Evolutionary conservation across 495 filamentous ascomycete species (phyloP).

Genomic region (Bathelium albidoporum): DNA sequence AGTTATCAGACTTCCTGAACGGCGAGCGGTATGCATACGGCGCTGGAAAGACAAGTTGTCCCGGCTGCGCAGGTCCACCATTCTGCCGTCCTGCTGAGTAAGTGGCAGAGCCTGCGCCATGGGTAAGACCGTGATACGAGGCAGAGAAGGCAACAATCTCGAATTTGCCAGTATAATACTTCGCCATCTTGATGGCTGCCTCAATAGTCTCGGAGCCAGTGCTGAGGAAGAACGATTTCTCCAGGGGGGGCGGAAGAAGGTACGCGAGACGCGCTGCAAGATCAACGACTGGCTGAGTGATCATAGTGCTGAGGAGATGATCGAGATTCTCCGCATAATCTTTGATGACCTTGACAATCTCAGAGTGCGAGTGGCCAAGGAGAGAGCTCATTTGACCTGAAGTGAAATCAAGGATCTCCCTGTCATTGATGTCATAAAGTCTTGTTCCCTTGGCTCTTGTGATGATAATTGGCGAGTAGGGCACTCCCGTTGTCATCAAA

Average conservation of each 20-base stretch:
- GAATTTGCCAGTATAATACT: slow-evolving; percentile 45
- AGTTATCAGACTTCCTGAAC: slow-evolving; percentile 40
- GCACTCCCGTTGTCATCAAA: neutral
- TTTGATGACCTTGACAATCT: slow-evolving; percentile 41
- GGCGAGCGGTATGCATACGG: slow-evolving; percentile 45
- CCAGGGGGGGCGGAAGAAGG: slow-evolving; percentile 37
- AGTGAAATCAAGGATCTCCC: slow-evolving; percentile 20
- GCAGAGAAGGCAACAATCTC: slow-evolving; percentile 45
- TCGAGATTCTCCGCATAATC: slow-evolving; percentile 38
- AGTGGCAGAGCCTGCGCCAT: slow-evolving; percentile 22
- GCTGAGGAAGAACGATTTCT: slow-evolving; percentile 45
- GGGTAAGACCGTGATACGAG: slow-evolving; percentile 45
- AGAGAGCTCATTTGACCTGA: slow-evolving; percentile 49
- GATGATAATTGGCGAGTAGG: neutral
- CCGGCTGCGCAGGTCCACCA: slow-evolving; percentile 21
- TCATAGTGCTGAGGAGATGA: slow-evolving; percentile 46
- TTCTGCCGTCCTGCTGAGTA: neutral
- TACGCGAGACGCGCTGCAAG: slow-evolving; percentile 37
- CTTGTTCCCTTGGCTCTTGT: neutral
- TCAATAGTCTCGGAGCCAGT: slow-evolving; percentile 47
- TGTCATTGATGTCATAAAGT: neutral
- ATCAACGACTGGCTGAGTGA: slow-evolving; percentile 41
- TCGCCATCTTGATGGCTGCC: slow-evolving; percentile 47
- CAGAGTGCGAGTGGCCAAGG: slow-evolving; percentile 47
- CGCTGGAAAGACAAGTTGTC: slow-evolving; percentile 39